Evolutionary conservation across 805 yeast genomes (phyloP).

Genomic region (Yarrowia deformans): DNA sequence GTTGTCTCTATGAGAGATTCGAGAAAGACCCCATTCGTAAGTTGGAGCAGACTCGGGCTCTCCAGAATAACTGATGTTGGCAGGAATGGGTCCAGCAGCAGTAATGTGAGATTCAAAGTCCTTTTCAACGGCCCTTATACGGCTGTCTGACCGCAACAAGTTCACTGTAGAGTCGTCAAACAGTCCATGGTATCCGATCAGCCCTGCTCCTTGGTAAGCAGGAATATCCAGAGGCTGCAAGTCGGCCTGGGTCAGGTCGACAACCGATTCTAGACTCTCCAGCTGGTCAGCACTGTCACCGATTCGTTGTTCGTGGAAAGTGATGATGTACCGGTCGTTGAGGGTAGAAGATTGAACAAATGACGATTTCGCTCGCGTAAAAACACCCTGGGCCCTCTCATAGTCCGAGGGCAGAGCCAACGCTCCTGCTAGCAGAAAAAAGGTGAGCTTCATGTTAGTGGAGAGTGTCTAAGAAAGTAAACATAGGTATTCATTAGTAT

Average conservation of each 20-base stretch:
- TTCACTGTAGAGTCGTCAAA: constrained; percentile 19
- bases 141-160: not conserved
- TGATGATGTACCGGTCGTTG: constrained; percentile 21
- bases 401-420: constrained; percentile 30
- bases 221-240: constrained; percentile 32
- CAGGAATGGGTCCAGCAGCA: constrained; percentile 4
- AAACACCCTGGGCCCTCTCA: constrained; percentile 26
- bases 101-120: constrained; percentile 7
- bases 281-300: constrained; percentile 18
- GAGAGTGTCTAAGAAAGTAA: not conserved
- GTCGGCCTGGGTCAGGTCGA: constrained; percentile 12
- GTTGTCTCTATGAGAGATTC: constrained; percentile 80
- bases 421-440: constrained; percentile 19
- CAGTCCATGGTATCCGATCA: constrained; percentile 41
- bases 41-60: not conserved
- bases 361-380: constrained; percentile 21
- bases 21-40: constrained; percentile 79
- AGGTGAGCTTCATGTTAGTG: constrained; percentile 4
- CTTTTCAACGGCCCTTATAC: constrained; percentile 19
- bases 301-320: constrained; percentile 12
- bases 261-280: constrained; percentile 9
- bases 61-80: constrained; percentile 10
- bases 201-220: constrained; percentile 30
- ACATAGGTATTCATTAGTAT: not conserved
- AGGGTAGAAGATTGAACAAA: constrained; percentile 14